Percentiles rank a stretch among this genome's conserved stretches.
These are phyloP conservation scores for Claviceps pazoutovae DNA, from an alignment of 2,329 filamentous ascomycete genomes.

Conservation along the genomic window DNA sequence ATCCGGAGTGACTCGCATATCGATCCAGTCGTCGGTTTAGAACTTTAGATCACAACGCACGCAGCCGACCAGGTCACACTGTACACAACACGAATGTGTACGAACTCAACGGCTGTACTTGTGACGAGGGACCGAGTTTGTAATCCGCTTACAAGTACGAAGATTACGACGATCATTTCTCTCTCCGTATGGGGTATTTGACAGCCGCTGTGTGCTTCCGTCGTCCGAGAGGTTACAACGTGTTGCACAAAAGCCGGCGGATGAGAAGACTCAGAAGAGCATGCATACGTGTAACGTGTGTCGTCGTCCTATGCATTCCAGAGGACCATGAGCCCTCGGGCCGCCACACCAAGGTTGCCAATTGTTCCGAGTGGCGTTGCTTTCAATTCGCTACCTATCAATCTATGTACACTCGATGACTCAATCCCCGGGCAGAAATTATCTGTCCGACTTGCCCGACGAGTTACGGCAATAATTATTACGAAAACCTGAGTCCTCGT, in stretches of 20 bases:
- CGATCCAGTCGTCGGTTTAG: neutral
- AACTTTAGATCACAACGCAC: slow-evolving; percentile 1
- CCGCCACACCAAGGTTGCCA: neutral
- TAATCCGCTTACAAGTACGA: neutral
- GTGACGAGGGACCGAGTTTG: neutral
- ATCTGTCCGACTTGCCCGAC: neutral
- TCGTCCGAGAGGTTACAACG: neutral
- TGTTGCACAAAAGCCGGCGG: neutral
- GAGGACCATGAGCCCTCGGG: too few species aligned
- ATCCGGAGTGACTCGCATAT: neutral
- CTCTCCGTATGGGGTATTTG: neutral
- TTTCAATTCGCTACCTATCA: neutral
- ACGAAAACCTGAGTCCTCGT: too few species aligned
- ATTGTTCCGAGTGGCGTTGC: neutral
- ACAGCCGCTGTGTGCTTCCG: neutral
- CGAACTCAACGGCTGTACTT: neutral
- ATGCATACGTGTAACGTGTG: neutral
- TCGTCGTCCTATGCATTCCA: too few species aligned
- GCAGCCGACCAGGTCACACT: neutral
- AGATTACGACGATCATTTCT: neutral
- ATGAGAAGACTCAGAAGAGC: neutral
- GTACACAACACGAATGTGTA: slow-evolving; percentile 2
- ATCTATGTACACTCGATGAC: too few species aligned
- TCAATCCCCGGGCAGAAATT: too few species aligned
- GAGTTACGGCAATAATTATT: neutral